Base-by-base conservation (phyloP, 805 yeast genomes). In the Metschnikowia koreensis region DNA sequence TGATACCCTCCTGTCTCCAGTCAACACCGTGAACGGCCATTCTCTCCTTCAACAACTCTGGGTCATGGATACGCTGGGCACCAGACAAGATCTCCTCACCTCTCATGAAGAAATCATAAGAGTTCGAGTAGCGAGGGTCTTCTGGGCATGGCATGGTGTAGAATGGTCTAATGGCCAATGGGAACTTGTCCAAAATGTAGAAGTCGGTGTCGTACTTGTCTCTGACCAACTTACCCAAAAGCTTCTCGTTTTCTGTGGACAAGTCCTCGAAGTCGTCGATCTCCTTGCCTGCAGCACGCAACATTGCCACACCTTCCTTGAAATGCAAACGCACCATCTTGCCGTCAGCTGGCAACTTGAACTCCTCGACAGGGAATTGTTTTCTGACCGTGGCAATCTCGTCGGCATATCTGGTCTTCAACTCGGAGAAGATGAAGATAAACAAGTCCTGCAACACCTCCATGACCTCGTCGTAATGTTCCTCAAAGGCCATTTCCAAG, bases 21-120 rank as follows among this genome's bases (percentile, higher is more conserved):
- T 89, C 89, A 50, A 94, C 83, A 28, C 82, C 98, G 65, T 87
- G 96, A 38, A 79, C 87, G 45, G 70, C 76, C 87, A 94, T 84
- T 76, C 98, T 84, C 74, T 87, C 81, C 63, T 75, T 79, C 65
- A 94, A 82, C 63, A 94, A 77, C 56, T 78, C 89, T 46, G 96
- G 84, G 71, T 94, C 98, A 70, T 94, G 99, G 62, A 94, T 83
- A 82, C 99, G 97, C 79, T 94, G 99, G 52, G 99, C 99, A 65
- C 99, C 99, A n/a, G 97, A 90, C 62, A 94, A 77, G 64, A 94
- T 94, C 76, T 94, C 99, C 77, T 94, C 99, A 69, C 99, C 99
- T 79, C 99, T 87, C 99, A 94, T 94, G 82, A 94, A 94, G 86
- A 94, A 94, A 77, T 94, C 99, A 69, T 93, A 94, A 17, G 98